These are phyloP conservation scores for Aegilops tauschii DNA, from an alignment of 176 grass and related monocot species.

Conservation along the genomic window DNA sequence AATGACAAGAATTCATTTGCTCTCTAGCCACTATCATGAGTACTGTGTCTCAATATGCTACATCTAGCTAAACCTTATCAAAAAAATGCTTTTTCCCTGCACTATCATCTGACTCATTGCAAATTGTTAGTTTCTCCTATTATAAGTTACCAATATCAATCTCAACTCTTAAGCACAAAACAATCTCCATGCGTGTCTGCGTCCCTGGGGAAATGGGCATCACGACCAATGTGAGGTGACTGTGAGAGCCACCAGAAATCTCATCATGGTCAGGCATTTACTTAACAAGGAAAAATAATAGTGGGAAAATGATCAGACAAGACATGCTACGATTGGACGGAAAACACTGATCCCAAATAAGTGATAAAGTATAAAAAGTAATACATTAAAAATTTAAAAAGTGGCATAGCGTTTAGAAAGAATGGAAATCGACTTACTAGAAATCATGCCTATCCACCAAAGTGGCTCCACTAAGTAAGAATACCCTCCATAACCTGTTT, in stretches of 20 bases:
- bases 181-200: neutral
- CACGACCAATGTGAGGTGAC: neutral
- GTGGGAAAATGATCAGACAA: neutral
- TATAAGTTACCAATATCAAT: neutral
- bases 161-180: neutral
- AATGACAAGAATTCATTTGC: constrained; percentile 13
- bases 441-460: constrained; percentile 93
- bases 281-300: neutral
- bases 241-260: neutral
- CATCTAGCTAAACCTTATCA: neutral
- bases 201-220: neutral
- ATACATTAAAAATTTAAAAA: constrained; percentile 13
- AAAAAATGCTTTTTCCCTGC: neutral
- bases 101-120: neutral
- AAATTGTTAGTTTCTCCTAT: constrained; percentile 2
- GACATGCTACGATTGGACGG: neutral
- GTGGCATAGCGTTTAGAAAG: neutral
- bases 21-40: neutral
- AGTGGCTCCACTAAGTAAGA: constrained; percentile 85
- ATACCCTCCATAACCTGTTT: constrained; percentile 79
- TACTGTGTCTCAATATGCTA: neutral
- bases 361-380: neutral
- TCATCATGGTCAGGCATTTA: neutral
- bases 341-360: neutral
- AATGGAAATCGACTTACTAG: constrained; percentile 56